Evolutionary conservation across 441 rosid genomes (phyloP).

Genomic region (Eutrema salsugineum): DNA sequence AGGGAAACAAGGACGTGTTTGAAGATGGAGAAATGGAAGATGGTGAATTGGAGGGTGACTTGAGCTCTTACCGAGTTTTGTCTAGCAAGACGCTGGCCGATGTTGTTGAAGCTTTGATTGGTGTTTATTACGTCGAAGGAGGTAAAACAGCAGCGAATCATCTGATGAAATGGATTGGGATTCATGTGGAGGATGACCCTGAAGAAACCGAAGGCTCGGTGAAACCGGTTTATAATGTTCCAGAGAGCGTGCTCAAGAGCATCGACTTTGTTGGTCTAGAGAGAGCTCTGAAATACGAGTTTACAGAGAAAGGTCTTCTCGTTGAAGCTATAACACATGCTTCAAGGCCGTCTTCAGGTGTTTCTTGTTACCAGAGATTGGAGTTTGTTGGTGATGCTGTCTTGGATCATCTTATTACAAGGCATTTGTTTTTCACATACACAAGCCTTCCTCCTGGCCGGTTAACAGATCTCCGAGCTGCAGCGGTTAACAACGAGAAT

Average conservation of each 20-base stretch:
- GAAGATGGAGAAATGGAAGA: constrained; percentile 90
- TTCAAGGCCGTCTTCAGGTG: constrained; percentile 95
- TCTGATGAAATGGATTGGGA: constrained; percentile 97
- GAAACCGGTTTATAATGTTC: constrained; percentile 52
- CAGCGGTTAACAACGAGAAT: constrained; percentile 99
- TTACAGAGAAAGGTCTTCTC: constrained; percentile 59
- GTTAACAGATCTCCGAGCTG: constrained; percentile 97
- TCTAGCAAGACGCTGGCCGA: constrained; percentile 99
- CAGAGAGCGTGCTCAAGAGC: constrained; percentile 81
- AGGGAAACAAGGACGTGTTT: constrained; percentile 34
- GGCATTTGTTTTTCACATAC: constrained; percentile 89
- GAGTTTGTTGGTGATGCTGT: constrained; percentile 99
- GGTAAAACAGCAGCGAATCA: constrained; percentile 89
- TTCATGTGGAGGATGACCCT: constrained; percentile 77
- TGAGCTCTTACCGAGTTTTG: constrained; percentile 92
- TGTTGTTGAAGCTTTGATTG: constrained; percentile 97
- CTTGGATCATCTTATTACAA: constrained; percentile 93
- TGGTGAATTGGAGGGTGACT: constrained; percentile 93
- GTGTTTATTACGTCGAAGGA: constrained; percentile 95
- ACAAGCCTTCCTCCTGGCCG: constrained; percentile 97
- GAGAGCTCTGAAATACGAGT: constrained; percentile 66
- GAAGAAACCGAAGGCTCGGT: constrained; percentile 44
- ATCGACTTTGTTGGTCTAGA: constrained; percentile 77
- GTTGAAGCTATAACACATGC: constrained; percentile 98
- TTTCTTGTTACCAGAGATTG: constrained; percentile 92